phyloP scores from a whole-genome alignment of 768 basidiomycete genomes.

The Postia placenta region DNA sequence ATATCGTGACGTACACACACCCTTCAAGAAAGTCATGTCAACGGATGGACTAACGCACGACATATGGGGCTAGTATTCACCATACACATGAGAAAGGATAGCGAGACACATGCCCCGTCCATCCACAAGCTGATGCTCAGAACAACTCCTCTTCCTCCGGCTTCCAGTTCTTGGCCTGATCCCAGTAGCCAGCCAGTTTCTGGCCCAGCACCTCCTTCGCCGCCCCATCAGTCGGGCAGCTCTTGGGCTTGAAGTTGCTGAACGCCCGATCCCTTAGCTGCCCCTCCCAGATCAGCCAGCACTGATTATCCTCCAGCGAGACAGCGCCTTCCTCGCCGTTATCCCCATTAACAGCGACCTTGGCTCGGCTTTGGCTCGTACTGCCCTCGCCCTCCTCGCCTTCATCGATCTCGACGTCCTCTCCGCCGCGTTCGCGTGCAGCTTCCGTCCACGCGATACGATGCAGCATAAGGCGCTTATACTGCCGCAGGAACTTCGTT shows the following conservation, averaged over 20 bases:
- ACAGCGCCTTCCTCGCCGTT: conserved; percentile 28
- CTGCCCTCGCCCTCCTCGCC: conserved; percentile 35
- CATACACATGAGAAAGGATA: too few species aligned
- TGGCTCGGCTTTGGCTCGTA: conserved; percentile 30
- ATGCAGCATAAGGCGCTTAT: conserved; percentile 78
- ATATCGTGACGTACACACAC: too few species aligned
- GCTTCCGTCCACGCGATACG: conserved; percentile 95
- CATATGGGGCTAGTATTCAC: too few species aligned
- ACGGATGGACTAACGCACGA: too few species aligned
- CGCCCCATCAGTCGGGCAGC: conserved; percentile 75
- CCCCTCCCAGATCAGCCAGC: conserved; percentile 93
- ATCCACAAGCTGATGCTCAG: conserved; percentile 19
- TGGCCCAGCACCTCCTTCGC: conserved; percentile 85
- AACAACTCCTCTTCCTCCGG: conserved; percentile 74
- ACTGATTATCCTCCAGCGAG: conserved; percentile 82
- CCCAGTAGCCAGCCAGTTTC: conserved; percentile 89
- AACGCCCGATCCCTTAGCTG: conserved; percentile 78
- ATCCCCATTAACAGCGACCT: conserved; percentile 22
- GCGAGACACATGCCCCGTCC: too few species aligned
- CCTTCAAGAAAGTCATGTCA: too few species aligned
- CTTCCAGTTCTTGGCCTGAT: conserved; percentile 88
- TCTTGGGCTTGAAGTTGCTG: conserved; percentile 71
- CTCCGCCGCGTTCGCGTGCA: conserved; percentile 69
- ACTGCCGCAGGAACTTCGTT: conserved; percentile 76
- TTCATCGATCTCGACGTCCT: conserved; percentile 63